Conservation (phyloP, 345 rosid species). For the Pistacia vera region DNA sequence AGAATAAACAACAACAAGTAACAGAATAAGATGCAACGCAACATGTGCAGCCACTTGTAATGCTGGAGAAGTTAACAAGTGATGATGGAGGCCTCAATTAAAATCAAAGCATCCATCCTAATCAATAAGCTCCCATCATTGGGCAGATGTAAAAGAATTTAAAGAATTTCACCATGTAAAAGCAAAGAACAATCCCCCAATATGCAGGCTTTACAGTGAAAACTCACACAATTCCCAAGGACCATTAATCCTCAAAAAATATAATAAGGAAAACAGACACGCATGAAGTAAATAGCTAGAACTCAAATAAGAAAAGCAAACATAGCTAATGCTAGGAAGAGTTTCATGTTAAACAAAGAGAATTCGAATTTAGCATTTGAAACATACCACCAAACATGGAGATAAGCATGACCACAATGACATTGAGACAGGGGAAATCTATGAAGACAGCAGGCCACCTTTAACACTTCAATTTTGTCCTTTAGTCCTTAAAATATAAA, state of each 20-base stretch:
- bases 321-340: neutral
- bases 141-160: neutral
- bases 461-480: neutral
- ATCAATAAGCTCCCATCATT: slow-evolving; percentile 1
- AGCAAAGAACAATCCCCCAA: neutral
- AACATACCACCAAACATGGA: neutral
- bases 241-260: neutral
- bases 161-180: neutral
- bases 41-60: neutral
- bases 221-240: neutral
- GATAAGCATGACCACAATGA: neutral
- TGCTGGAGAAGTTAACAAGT: neutral
- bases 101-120: slow-evolving; percentile 7
- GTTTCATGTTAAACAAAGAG: neutral
- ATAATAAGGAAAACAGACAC: neutral
- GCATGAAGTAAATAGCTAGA: neutral
- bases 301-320: neutral
- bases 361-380: too few relatives aligned
- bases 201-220: neutral
- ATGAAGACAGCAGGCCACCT: neutral
- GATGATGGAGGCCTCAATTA: slow-evolving; percentile 4
- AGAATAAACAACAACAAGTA: neutral
- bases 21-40: neutral
- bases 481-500: neutral
- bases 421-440: neutral